phyloP scores from a whole-genome alignment of 129 eudicot species.

The Flaveria brownii region DNA sequence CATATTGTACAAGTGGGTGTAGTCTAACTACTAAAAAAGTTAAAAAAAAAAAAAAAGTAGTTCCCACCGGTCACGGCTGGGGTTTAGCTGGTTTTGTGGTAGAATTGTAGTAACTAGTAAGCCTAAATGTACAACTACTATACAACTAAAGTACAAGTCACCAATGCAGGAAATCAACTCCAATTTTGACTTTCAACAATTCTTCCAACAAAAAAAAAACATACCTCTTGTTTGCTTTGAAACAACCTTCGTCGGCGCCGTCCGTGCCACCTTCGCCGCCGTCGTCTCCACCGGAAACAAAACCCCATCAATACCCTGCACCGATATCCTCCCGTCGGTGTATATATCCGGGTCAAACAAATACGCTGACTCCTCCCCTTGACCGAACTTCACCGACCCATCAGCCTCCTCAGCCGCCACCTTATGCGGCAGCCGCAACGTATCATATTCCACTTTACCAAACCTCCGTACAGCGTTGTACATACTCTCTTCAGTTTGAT shows the following conservation, averaged over 20 bases:
- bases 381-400: constrained; percentile 91
- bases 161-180: background rate
- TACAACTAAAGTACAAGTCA: constrained; percentile 13
- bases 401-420: constrained; percentile 89
- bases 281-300: constrained; percentile 60
- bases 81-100: constrained; percentile 4
- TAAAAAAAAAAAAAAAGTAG: background rate
- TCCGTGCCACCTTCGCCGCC: constrained; percentile 31
- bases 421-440: constrained; percentile 72
- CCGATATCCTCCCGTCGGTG: constrained; percentile 93
- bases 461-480: constrained; percentile 81
- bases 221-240: constrained; percentile 76
- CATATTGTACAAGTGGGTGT: too few relatives aligned
- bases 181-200: constrained; percentile 17
- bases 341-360: constrained; percentile 97
- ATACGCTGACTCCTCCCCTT: constrained; percentile 71
- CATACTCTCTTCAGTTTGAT: constrained; percentile 96
- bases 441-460: constrained; percentile 83
- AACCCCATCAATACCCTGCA: constrained; percentile 93
- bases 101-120: too few relatives aligned
- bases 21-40: too few relatives aligned
- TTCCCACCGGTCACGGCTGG: constrained; percentile 23
- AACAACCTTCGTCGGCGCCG: constrained; percentile 44
- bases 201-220: background rate
- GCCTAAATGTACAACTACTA: constrained; percentile 19